Base-by-base conservation (phyloP, 2,329 filamentous ascomycete species). In the Aspergillus pseudonomiae region DNA sequence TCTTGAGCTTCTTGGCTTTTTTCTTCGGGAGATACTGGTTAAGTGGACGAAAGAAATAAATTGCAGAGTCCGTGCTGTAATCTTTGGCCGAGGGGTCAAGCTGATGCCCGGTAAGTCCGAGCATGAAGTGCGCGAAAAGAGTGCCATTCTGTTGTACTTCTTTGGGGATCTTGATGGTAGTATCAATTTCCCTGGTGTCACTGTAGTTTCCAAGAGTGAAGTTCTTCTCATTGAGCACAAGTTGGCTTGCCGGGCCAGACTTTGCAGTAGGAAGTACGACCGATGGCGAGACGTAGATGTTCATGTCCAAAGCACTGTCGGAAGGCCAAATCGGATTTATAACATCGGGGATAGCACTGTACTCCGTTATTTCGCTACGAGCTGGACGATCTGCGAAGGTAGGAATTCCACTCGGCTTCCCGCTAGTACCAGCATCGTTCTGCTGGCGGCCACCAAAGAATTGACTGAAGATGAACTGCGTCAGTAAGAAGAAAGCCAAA, bases 1-100 rank as follows among this genome's bases (percentile, higher is more conserved):
- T 98, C 73, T 94, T 89, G 26, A 91, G 92, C 85, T 97, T 98
- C 70, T 85, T 84, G 43, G 89, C 84, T 82, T 96, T 97, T 83
- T 97, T 98, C 85, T 94, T 96, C 30, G 91, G 87, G 59, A 97
- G 86, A 76, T 97, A 94, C 74, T 96, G 91, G 2, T 94, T 97
- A 75, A 99, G 79, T 4, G 94, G 93, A 68, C 91, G 90, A 56
- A 89, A 83, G 75, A 97, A 96, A 76, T 96, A 89, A 73, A 93
- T 93, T 3, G 95, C 94, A 64, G 87, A 90, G 10, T 85, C 84
- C 0, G 88, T 81, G 75, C 96, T 91, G 77, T 92, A 99, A 63
- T 84, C 84, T 0, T 88, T 82, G 61, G 87, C 85, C 11, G 85
- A 85, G 3, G 94, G 94, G 73, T 98, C 94, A 36, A 97, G 81